Base-by-base conservation (phyloP, 257 asterid genomes). In the Rubia yunnanensis region DNA sequence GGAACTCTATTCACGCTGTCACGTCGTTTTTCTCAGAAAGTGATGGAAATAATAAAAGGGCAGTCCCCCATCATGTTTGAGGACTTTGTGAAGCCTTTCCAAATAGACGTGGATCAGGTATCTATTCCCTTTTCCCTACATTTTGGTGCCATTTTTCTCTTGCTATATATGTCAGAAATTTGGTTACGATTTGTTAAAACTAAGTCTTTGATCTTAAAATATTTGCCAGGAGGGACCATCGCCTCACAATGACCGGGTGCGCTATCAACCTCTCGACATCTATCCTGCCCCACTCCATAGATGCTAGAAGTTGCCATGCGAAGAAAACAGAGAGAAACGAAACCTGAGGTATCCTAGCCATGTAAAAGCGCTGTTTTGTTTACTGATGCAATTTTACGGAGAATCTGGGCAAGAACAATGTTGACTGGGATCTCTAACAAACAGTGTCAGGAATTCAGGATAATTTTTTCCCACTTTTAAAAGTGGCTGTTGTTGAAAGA, bases 231-330 rank as follows among this genome's bases (percentile, higher is more conserved):
- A 86, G 73, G 94, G 80, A 48, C 92, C 95, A 20, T 71, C 85
- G 73, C 96, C 95, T 70, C 95, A 76, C 64, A 88, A 88, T 64
- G 89, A 88, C 7, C 69, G 70, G 3, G 67, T 90, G 79, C 82
- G 89, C 52, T 85, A 74, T 71, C 80, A 76, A 70, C 95, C 97
- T n/a, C 79, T 88, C 27, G 96, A 90, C 73, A 78, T 94, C 61
- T 94, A 80, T 76, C 96, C 97, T 41, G 97, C 96, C 5, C 92
- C 94, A 15, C 82, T 88, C 76, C 96, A 88, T 81, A 81, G 94
- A 84, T 82, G 94, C 48, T 91, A 74, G 74, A 36, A 17, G 7
- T 66, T n/a, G 13, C 23, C 48, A 13, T 53, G 14, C 11, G 24
- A 7, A 36, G 10, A 36, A 7, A 17, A 60, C 34, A n/a, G 27